phyloP scores from a whole-genome alignment of 164 flowering plant genomes.

The Vitis amurensis region DNA sequence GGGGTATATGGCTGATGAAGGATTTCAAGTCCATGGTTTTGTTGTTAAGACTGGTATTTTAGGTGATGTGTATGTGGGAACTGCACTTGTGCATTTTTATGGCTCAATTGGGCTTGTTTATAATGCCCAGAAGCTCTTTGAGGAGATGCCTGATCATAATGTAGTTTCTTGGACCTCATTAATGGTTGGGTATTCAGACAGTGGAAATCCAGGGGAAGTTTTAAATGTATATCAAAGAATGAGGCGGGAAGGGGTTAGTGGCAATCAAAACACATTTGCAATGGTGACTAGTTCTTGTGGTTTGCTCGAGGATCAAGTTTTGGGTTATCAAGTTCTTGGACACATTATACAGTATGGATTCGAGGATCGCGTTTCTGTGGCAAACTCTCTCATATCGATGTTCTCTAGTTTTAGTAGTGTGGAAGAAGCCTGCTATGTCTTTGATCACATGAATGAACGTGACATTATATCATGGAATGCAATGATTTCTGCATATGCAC shows the following conservation, averaged over 20 bases:
- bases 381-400: conserved; percentile 70
- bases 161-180: conserved; percentile 87
- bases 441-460: conserved; percentile 52
- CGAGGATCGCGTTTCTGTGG: conserved; percentile 51
- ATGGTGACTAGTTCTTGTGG: conserved; percentile 62
- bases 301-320: conserved; percentile 41
- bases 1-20: conserved; percentile 38
- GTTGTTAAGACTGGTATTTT: conserved; percentile 52
- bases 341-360: conserved; percentile 59
- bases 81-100: conserved; percentile 76
- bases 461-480: conserved; percentile 93
- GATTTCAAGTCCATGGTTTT: conserved; percentile 63
- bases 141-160: conserved; percentile 66
- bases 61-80: conserved; percentile 68
- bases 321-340: conserved; percentile 71
- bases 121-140: conserved; percentile 43
- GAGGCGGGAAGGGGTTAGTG: conserved; percentile 46
- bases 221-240: conserved; percentile 42
- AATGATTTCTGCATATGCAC: conserved; percentile 58
- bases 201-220: conserved; percentile 40
- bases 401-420: conserved; percentile 52
- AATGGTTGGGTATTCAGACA: conserved; percentile 61
- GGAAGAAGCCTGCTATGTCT: conserved; percentile 48
- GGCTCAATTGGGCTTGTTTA: conserved; percentile 42
- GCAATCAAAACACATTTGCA: conserved; percentile 61